phyloP scores from a whole-genome alignment of 768 basidiomycete genomes.

The Melanogaster broomeanus region DNA sequence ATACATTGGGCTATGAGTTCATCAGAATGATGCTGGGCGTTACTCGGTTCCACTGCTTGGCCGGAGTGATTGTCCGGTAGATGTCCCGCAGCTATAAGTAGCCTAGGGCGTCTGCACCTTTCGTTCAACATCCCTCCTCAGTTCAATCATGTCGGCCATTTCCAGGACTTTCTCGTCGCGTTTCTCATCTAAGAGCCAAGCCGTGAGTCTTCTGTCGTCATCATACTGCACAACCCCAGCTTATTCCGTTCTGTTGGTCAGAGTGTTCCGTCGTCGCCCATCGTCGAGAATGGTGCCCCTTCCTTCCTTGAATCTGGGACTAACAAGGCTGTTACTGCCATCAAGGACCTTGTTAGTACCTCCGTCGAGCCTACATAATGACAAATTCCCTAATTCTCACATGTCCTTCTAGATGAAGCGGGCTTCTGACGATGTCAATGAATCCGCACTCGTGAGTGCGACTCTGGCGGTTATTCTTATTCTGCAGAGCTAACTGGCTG shows the following conservation, averaged over 20 bases:
- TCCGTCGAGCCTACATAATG: neutral
- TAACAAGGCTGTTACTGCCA: slow-evolving; percentile 23
- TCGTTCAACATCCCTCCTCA: slow-evolving; percentile 2
- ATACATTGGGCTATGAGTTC: neutral
- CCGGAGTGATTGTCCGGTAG: slow-evolving; percentile 23
- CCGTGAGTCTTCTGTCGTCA: slow-evolving; percentile 17
- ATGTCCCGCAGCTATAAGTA: slow-evolving; percentile 28
- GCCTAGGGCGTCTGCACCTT: neutral
- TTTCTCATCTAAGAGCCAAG: slow-evolving; percentile 27
- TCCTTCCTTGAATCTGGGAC: slow-evolving; percentile 16
- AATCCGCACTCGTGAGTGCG: slow-evolving; percentile 24
- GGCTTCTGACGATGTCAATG: slow-evolving; percentile 30
- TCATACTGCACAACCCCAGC: neutral
- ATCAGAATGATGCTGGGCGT: slow-evolving; percentile 6
- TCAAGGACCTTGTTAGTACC: slow-evolving; percentile 31
- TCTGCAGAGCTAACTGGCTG: neutral
- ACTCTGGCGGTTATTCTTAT: no score
- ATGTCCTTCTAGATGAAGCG: slow-evolving; percentile 26
- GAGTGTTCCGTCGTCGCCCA: slow-evolving; percentile 14
- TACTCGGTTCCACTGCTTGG: slow-evolving; percentile 23
- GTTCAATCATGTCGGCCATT: slow-evolving; percentile 27
- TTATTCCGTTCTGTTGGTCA: neutral
- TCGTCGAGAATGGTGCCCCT: slow-evolving; percentile 4
- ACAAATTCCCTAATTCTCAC: neutral
- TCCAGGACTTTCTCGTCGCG: slow-evolving; percentile 31